Evolutionary conservation across 1,284 basidiomycete genomes (phyloP).

Genomic region (Hypsizygus ulmarius): DNA sequence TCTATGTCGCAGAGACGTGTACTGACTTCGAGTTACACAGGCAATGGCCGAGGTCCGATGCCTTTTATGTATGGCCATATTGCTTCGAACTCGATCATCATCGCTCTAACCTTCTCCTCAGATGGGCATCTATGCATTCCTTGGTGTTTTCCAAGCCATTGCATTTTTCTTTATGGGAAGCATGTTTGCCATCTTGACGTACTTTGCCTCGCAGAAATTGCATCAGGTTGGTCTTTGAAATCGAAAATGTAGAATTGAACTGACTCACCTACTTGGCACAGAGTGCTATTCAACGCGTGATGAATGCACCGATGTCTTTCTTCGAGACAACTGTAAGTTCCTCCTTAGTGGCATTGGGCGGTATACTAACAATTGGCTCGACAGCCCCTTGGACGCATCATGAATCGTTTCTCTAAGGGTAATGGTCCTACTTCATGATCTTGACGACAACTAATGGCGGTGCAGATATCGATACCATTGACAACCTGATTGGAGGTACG

Average conservation of each 20-base stretch:
- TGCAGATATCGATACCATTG: conserved; percentile 82
- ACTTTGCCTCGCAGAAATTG: conserved; percentile 51
- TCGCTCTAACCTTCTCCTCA: conserved; percentile 21
- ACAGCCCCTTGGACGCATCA: conserved; percentile 83
- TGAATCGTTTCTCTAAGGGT: conserved; percentile 79
- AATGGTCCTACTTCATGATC: not conserved
- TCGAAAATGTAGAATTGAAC: conserved; percentile 38
- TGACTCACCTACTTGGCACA: conserved; percentile 33
- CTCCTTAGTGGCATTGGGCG: not conserved
- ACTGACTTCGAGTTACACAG: conserved; percentile 19
- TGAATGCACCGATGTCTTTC: conserved; percentile 82
- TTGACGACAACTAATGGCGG: conserved; percentile 2
- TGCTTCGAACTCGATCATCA: not conserved
- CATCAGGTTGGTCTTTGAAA: conserved; percentile 28
- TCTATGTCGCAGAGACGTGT: conserved; percentile 1
- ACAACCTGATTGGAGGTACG: conserved; percentile 64
- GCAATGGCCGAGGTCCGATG: conserved; percentile 50
- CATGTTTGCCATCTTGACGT: conserved; percentile 56
- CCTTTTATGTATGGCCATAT: conserved; percentile 55
- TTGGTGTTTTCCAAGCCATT: conserved; percentile 42
- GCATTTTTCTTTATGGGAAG: conserved; percentile 54
- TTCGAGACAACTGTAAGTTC: conserved; percentile 77
- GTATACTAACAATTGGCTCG: not conserved
- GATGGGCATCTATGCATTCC: conserved; percentile 67
- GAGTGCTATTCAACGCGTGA: conserved; percentile 60